Percentiles rank a stretch among this genome's conserved stretches.
Evolutionary conservation across 345 rosid species (phyloP).

Genomic region (Lumnitzera littorea): DNA sequence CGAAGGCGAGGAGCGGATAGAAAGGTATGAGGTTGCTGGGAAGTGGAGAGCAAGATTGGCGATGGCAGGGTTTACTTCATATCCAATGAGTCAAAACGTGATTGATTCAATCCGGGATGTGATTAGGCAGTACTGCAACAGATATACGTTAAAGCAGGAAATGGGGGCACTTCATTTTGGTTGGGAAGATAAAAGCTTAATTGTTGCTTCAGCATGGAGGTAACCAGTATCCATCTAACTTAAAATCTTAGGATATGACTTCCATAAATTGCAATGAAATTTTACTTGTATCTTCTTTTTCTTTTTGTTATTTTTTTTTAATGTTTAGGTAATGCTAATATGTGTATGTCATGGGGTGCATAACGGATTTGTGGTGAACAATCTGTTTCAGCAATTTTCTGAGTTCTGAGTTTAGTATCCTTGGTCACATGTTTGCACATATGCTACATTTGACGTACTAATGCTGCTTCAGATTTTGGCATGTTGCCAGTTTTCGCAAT

Average conservation of each 20-base stretch:
- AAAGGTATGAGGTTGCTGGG: slow-evolving; percentile 83
- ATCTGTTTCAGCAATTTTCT: no score
- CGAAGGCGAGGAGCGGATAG: slow-evolving; percentile 93
- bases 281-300: no score
- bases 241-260: no score
- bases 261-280: no score
- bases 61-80: slow-evolving; percentile 84
- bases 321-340: no score
- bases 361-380: no score
- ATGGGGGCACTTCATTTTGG: slow-evolving; percentile 67
- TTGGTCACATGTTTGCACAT: no score
- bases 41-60: slow-evolving; percentile 95
- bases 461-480: slow-evolving; percentile 17
- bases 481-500: slow-evolving; percentile 22
- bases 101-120: slow-evolving; percentile 33
- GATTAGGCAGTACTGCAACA: slow-evolving; percentile 53
- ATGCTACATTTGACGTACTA: no score
- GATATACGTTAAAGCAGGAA: slow-evolving; percentile 56
- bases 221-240: slow-evolving; percentile 4
- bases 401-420: no score
- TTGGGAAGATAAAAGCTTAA: slow-evolving; percentile 85
- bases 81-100: slow-evolving; percentile 51
- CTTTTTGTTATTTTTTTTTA: no score
- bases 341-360: no score
- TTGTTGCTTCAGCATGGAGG: slow-evolving; percentile 90